Evolutionary conservation across 139 green algal species (phyloP).

Genomic region (Chlamydomonas eustigma): DNA sequence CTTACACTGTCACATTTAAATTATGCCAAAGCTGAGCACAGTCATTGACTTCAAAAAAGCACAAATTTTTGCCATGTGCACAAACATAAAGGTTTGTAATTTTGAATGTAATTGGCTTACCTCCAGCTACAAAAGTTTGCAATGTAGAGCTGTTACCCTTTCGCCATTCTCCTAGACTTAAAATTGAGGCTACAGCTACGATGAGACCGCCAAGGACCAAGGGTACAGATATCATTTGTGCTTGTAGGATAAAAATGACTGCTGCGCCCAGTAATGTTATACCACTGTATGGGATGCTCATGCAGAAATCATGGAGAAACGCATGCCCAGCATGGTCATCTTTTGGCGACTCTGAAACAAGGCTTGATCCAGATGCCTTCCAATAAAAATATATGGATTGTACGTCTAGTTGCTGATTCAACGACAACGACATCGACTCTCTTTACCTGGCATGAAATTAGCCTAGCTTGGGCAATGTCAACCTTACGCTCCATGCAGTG

Average conservation of each 20-base stretch:
- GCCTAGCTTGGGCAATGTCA: too few relatives aligned
- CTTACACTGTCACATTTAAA: not conserved
- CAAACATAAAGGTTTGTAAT: not conserved
- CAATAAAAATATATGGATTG: too few relatives aligned
- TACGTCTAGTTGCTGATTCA: too few relatives aligned
- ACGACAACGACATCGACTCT: too few relatives aligned
- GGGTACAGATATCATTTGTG: constrained; percentile 21
- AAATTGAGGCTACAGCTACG: constrained; percentile 18
- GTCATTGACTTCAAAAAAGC: too few relatives aligned
- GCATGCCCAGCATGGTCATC: constrained; percentile 44
- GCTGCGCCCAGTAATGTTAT: constrained; percentile 47
- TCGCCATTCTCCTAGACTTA: constrained; percentile 58
- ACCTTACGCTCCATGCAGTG: too few relatives aligned
- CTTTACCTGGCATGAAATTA: too few relatives aligned
- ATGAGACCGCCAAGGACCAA: constrained; percentile 22
- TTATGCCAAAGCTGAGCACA: not conserved
- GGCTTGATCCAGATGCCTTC: too few relatives aligned
- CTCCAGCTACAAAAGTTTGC: constrained; percentile 46
- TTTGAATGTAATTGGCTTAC: constrained; percentile 17
- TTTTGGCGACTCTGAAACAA: too few relatives aligned
- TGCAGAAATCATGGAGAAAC: constrained; percentile 82
- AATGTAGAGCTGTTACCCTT: constrained; percentile 19
- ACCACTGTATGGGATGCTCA: constrained; percentile 70
- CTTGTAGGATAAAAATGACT: constrained; percentile 25
- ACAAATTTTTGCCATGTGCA: not conserved